phyloP scores from a whole-genome alignment of 2,329 filamentous ascomycete genomes.

The Trichophyton benhamiae region DNA sequence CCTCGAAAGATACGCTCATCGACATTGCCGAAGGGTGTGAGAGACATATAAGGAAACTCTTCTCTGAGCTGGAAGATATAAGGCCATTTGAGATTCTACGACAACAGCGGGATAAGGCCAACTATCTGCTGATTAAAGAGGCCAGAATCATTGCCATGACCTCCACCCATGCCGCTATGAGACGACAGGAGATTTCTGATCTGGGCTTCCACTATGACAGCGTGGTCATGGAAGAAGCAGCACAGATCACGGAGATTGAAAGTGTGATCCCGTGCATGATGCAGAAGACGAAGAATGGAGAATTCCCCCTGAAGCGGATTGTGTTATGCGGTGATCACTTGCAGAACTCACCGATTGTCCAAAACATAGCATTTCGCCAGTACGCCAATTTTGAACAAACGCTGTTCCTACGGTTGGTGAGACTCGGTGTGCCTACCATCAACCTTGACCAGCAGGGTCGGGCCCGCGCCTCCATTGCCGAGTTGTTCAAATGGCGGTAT shows the following conservation, averaged over 20 bases:
- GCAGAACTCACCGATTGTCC: constrained; percentile 91
- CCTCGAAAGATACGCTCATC: constrained; percentile 53
- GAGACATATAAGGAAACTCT: constrained; percentile 77
- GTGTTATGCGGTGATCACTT: constrained; percentile 91
- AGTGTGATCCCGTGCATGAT: constrained; percentile 92
- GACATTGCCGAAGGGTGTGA: constrained; percentile 78
- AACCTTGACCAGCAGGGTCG: constrained; percentile 88
- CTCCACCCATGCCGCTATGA: constrained; percentile 92
- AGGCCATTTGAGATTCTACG: constrained; percentile 89
- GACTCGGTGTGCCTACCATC: constrained; percentile 82
- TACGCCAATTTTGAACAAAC: constrained; percentile 96
- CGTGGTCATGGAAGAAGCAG: constrained; percentile 95
- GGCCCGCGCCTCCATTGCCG: constrained; percentile 72
- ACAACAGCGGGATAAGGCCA: constrained; percentile 80
- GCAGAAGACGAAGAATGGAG: constrained; percentile 63
- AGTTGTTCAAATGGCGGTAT: constrained; percentile 91
- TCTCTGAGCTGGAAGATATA: constrained; percentile 82
- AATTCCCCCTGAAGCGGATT: constrained; percentile 69
- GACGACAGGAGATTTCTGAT: constrained; percentile 73
- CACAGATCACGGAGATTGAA: constrained; percentile 94
- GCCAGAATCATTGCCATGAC: constrained; percentile 99
- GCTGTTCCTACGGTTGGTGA: constrained; percentile 79
- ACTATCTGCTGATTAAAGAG: constrained; percentile 88
- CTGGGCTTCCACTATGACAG: constrained; percentile 98
- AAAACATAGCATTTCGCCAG: constrained; percentile 84